Conservation (phyloP, 768 basidiomycete species). For the Kockovaella imperatae region DNA sequence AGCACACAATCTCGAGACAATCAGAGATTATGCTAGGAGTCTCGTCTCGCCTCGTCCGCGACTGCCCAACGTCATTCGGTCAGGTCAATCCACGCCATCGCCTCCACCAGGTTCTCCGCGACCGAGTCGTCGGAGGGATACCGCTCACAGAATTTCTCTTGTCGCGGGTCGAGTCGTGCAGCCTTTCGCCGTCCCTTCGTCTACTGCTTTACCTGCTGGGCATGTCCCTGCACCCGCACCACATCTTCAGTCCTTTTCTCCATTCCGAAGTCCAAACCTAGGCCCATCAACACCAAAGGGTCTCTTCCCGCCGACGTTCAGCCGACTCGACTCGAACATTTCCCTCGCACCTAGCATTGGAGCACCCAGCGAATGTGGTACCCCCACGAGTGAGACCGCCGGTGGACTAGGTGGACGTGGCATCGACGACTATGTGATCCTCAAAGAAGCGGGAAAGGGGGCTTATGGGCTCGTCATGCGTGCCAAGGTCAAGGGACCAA, state of each 20-base stretch:
- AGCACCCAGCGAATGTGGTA: conserved; percentile 40
- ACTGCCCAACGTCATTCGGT: neutral
- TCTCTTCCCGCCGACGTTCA: conserved; percentile 11
- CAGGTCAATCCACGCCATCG: conserved; percentile 10
- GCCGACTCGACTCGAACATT: conserved; percentile 34
- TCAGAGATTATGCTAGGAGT: conserved; percentile 26
- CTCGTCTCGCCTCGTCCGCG: conserved; percentile 16
- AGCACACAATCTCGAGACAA: conserved; percentile 19
- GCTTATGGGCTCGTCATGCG: conserved; percentile 93
- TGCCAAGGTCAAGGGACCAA: conserved; percentile 64
- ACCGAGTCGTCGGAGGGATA: conserved; percentile 21
- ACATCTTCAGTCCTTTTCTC: conserved; percentile 38
- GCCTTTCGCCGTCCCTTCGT: conserved; percentile 37
- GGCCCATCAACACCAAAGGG: conserved; percentile 3
- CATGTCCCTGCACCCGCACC: conserved; percentile 3
- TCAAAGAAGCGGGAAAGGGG: conserved; percentile 82
- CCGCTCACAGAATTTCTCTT: conserved; percentile 29
- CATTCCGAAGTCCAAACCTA: conserved; percentile 29
- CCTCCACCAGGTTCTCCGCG: conserved; percentile 26
- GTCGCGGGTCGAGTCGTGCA: conserved; percentile 41
- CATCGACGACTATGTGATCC: conserved; percentile 77
- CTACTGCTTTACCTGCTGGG: conserved; percentile 34
- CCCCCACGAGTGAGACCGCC: conserved; percentile 39
- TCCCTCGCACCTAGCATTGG: conserved; percentile 42
- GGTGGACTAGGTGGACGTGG: conserved; percentile 56